Evolutionary conservation across 148 eudicot genomes (phyloP), one percentile per base, ranked within the genome.

Genomic region (Pouteria glomerata): DNA sequence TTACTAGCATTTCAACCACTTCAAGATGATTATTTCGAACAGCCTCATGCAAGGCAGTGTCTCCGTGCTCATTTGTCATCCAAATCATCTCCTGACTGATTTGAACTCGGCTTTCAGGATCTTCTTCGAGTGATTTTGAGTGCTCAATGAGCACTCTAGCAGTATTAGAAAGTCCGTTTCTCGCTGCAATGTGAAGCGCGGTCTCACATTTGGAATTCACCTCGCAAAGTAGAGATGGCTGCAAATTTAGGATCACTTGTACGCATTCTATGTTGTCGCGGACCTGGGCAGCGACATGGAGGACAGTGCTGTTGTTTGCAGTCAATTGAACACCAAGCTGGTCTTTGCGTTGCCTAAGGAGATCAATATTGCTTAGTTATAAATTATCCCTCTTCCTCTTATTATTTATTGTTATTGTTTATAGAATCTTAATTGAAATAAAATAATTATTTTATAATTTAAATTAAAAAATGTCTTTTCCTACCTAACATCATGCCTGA

Each of bases 41-140:
- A 41, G 7, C 67, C 30, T 63, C 29, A 30, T 44, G 53, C 55
- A 66, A 47, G 69, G 55, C 55, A 11, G 56, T 66, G 69, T 66
- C 69, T 6, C 55, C 55, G 1, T 44, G 23, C 21, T 24, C 55
- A 66, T 29, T 66, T 8, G 30, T 37, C 30, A 31, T 15, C 67
- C 30, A 1, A 27, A 63, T 5, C 18, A 62, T 6, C 24, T 62
- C 45, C 11, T 62, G 34, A 45, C 45, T 21, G 14, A 34, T 14
- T 62, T 27, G 34, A 34, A 13, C 27, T 11, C 2, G 2, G 29
- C 27, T n/a, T n/a, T 35, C 27, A 1, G 26, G 66, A 24, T 62
- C 45, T 34, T 37, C 18, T 1, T 3, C 66, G 66, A 18, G 45
- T 62, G 66, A 2, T 62, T 56, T 62, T 8, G 66, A 3, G 3